Conservation (phyloP, 371 early-diverging fungal genomes). For the Mucor racemosus region DNA sequence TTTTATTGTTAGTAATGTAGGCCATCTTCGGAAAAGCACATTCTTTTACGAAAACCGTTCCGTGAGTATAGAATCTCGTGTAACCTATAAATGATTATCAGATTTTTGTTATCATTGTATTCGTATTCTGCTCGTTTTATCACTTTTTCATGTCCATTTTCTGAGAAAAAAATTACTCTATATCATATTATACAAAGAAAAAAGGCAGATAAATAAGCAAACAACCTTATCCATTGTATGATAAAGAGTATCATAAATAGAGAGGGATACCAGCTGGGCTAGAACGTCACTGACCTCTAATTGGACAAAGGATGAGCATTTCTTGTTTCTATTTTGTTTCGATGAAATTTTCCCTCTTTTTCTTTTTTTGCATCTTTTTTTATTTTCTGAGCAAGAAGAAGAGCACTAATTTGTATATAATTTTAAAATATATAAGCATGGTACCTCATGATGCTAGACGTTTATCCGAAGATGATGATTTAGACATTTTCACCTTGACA, state of each 20-base stretch:
- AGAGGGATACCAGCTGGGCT: not conserved
- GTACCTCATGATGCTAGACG: conserved; percentile 31
- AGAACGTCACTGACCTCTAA: conserved; percentile 4
- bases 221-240: not conserved
- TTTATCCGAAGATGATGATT: conserved; percentile 20
- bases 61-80: not conserved
- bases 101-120: not conserved
- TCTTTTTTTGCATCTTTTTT: not conserved
- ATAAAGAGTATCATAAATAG: not conserved
- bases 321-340: not conserved
- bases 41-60: not conserved
- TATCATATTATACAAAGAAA: not conserved
- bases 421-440: conserved; percentile 7
- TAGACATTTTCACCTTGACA: conserved; percentile 13
- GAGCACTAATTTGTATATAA: not conserved
- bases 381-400: not conserved
- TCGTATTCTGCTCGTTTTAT: not conserved
- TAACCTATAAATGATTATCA: not conserved
- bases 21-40: not conserved
- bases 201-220: not conserved
- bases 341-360: not conserved
- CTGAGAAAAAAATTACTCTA: no score
- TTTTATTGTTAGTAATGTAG: not conserved
- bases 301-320: not conserved
- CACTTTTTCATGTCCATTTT: no score